Evolutionary conservation across 2,329 filamentous ascomycete species (phyloP).

Genomic region (Alternaria novae-zelandiae): DNA sequence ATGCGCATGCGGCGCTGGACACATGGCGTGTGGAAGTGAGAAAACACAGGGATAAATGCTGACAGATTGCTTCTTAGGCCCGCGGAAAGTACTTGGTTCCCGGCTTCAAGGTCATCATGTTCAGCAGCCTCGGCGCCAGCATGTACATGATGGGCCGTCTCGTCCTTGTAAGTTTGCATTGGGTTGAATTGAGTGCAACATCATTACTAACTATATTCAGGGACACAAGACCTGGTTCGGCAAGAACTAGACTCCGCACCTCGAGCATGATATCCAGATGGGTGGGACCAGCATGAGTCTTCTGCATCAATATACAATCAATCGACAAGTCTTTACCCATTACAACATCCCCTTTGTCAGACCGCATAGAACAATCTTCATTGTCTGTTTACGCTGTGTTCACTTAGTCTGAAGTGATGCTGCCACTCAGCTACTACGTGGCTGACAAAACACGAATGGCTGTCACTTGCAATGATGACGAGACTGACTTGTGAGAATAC

Average conservation of each 20-base stretch:
- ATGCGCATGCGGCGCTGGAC: not conserved
- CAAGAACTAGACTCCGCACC: slow-evolving; percentile 39
- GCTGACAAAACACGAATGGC: not conserved
- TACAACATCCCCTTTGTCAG: slow-evolving; percentile 1
- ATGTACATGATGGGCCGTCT: slow-evolving; percentile 79
- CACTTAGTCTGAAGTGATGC: not conserved
- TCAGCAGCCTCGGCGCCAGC: slow-evolving; percentile 67
- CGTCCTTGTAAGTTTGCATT: slow-evolving; percentile 57
- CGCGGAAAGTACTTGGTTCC: slow-evolving; percentile 70
- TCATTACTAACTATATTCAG: slow-evolving; percentile 21
- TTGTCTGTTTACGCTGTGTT: not conserved
- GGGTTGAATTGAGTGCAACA: not conserved
- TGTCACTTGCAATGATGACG: not conserved
- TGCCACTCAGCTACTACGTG: not conserved
- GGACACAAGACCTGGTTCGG: slow-evolving; percentile 80
- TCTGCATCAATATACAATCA: slow-evolving; percentile 43
- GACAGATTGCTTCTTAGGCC: slow-evolving; percentile 59
- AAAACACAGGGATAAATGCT: slow-evolving; percentile 9
- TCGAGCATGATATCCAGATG: slow-evolving; percentile 7
- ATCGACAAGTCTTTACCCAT: slow-evolving; percentile 25
- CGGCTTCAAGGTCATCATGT: slow-evolving; percentile 71
- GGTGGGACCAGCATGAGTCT: slow-evolving; percentile 19
- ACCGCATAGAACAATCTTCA: slow-evolving; percentile 4
- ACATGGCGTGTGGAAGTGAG: not conserved
- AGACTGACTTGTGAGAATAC: not conserved